phyloP scores from a whole-genome alignment of 441 rosid species.

The Erodium trifolium region DNA sequence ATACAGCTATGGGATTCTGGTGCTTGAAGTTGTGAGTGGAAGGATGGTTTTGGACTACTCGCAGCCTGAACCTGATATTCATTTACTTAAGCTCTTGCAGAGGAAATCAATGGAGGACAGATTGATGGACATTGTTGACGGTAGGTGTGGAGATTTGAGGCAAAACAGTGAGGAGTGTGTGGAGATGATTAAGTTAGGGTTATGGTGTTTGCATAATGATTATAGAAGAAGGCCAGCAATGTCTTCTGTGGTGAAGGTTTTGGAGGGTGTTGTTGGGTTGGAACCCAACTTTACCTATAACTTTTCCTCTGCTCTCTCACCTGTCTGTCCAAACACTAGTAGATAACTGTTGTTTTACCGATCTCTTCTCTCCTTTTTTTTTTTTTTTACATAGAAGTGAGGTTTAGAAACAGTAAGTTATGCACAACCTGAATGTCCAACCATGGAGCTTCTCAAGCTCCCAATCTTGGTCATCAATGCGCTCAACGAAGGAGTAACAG shows the following conservation, averaged over 20 bases:
- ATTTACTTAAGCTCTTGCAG: constrained; percentile 18
- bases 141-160: background rate
- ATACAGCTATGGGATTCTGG: constrained; percentile 30
- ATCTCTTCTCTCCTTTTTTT: too few relatives aligned
- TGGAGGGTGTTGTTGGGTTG: background rate
- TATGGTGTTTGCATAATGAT: constrained; percentile 18
- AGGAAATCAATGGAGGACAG: constrained; percentile 14
- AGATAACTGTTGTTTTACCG: too few relatives aligned
- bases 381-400: too few relatives aligned
- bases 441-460: too few relatives aligned
- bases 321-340: background rate
- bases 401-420: too few relatives aligned
- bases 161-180: constrained; percentile 10
- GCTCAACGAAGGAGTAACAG: too few relatives aligned
- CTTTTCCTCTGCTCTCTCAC: background rate
- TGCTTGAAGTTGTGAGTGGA: constrained; percentile 23
- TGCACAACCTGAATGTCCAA: too few relatives aligned
- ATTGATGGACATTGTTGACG: constrained; percentile 21
- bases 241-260: constrained; percentile 14
- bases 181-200: constrained; percentile 17
- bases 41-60: constrained; percentile 22
- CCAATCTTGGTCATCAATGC: too few relatives aligned
- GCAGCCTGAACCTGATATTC: constrained; percentile 13
- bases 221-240: constrained; percentile 13
- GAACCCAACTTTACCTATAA: background rate